Base-by-base conservation (phyloP, 2,329 filamentous ascomycete genomes). In the Chaetomiaceae sp. region DNA sequence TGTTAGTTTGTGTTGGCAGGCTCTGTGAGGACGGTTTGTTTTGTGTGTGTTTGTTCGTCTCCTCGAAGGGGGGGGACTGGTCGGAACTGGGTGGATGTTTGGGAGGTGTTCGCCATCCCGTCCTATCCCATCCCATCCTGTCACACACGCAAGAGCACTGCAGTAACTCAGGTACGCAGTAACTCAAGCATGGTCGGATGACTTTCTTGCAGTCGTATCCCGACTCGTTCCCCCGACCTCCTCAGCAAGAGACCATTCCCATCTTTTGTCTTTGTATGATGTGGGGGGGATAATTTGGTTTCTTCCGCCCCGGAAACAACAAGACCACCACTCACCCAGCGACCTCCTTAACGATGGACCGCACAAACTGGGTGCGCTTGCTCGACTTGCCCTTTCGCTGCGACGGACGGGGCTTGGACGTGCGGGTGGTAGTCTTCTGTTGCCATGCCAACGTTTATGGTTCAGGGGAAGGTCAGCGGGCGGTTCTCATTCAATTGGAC, bases 291-390 rank as follows among this genome's bases (percentile, higher is more conserved):
- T n/a, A n/a, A n/a, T n/a, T n/a, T n/a, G n/a, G n/a, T n/a, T n/a
- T n/a, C n/a, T n/a, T n/a, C n/a, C n/a, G n/a, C n/a, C 20, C 17
- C 34, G 21, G 12, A 16, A 20, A 44, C 12, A 17, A n/a, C 27
- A 14, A 27, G 13, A 41, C 25, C 6, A 16, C n/a, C 19, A 81
- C 85, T 70, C 82, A 90, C 87, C 87, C 93, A 75, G 91, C 85
- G 74, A 97, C 93, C 81, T 99, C 93, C 83, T 95, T 95, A 74
- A 96, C 89, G 72, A 99, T 86, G 71, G 96, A 91, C 67, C 93
- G 84, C 66, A 97, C 92, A 78, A 99, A 97, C 67, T 87, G 85
- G 66, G 93, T 97, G 70, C 91, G 86, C 86, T 95, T 96, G 80
- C 88, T 95, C 70, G 95, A 79, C 77, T 93, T 88, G 66, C 93